phyloP scores from a whole-genome alignment of 2,329 filamentous ascomycete species.

The Aureobasidium sp. region DNA sequence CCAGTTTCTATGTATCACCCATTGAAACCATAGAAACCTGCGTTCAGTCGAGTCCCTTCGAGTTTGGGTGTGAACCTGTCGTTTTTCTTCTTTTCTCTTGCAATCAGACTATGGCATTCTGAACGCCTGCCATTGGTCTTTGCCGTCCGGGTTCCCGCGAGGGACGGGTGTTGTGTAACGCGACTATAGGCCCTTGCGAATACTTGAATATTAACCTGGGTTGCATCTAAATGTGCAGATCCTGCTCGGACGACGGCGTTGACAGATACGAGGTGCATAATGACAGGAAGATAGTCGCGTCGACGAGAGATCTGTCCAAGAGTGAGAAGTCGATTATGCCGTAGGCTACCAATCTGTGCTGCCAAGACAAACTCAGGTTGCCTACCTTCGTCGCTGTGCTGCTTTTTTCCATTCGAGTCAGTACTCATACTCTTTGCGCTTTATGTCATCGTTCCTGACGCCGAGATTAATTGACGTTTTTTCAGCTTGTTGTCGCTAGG shows the following conservation, averaged over 20 bases:
- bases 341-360: not conserved
- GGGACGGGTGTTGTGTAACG: constrained; percentile 16
- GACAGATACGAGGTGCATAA: constrained; percentile 5
- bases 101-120: constrained; percentile 12
- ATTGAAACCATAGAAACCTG: not conserved
- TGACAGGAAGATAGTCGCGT: constrained; percentile 4
- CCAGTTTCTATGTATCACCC: constrained; percentile 8
- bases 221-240: constrained; percentile 7
- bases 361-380: not conserved
- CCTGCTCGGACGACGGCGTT: constrained; percentile 13
- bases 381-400: not conserved
- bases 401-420: not conserved
- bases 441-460: no score
- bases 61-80: constrained; percentile 16
- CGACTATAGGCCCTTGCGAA: constrained; percentile 1
- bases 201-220: constrained; percentile 12
- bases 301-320: not conserved
- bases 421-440: not conserved
- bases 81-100: constrained; percentile 3
- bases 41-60: constrained; percentile 8
- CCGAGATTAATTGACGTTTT: no score
- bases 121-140: constrained; percentile 1
- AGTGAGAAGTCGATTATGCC: not conserved
- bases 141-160: constrained; percentile 14
- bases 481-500: no score